phyloP scores from a whole-genome alignment of 2,329 filamentous ascomycete species.

The Diaporthe velutina region DNA sequence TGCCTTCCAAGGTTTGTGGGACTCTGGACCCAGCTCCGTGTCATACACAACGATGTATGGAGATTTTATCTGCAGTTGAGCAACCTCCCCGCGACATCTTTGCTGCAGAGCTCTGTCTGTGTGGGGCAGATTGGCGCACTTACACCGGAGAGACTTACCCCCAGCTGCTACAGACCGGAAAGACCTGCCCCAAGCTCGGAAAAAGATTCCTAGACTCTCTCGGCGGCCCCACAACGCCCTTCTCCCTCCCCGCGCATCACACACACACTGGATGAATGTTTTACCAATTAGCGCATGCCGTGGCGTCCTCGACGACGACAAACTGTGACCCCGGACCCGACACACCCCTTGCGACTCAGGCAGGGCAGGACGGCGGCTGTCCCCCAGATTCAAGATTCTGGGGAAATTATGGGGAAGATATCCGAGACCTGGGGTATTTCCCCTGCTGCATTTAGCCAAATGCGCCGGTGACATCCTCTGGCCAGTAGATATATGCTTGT shows the following conservation, averaged over 20 bases:
- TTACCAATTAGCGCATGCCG: not conserved
- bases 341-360: not conserved
- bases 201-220: not conserved
- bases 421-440: not conserved
- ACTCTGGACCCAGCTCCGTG: not conserved
- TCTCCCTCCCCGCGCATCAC: not conserved
- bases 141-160: conserved; percentile 10
- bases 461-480: not conserved
- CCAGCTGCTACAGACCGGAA: not conserved
- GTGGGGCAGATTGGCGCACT: not conserved
- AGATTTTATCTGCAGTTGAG: not conserved
- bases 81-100: not conserved
- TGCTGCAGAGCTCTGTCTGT: not conserved
- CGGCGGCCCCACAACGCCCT: not conserved
- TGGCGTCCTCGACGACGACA: not conserved
- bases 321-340: not conserved
- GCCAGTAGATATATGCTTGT: not conserved
- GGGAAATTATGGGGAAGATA: not conserved
- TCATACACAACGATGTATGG: not conserved
- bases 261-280: not conserved
- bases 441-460: not conserved
- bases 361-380: not conserved
- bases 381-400: not conserved
- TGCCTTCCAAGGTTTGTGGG: not conserved
- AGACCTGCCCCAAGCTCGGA: not conserved